Evolutionary conservation across 352 stramenopile species (phyloP), one percentile per base, ranked within the genome.

Genomic region (Phytophthora megakarya): DNA sequence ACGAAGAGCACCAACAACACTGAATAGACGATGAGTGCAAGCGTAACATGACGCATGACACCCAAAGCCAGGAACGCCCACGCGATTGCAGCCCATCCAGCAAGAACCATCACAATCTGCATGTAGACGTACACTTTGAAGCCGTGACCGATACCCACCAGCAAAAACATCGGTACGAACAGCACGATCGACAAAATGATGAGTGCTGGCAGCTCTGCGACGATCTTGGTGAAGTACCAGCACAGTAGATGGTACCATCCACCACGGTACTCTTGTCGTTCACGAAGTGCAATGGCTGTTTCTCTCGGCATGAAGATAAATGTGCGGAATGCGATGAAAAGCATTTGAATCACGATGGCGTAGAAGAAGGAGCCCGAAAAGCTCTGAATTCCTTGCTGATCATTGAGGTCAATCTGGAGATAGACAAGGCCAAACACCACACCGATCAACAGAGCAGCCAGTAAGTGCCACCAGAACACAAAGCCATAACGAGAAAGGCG

Each of bases 311-410:
- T 46, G 21, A 67, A 73, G 3, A 72, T 37, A 30, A 85, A 81
- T 16, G 72, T 66, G 8, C 73, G 73, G 40, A 71, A 78, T 4
- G 73, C 50, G 5, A 51, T 63, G 43, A 73, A 72, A 35, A 90
- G 78, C 39, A 84, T 75, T 33, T 84, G 76, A 15, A 80, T 67
- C 37, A 89, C 64, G 0, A 84, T 49, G 1, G 74, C 23, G 58
- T 81, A 84, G 67, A 86, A 88, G 54, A 86, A 84, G 9, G 61
- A 62, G 21, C 79, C 76, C 1, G 67, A 43, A 43, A 81, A 83
- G 49, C 84, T 82, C 48, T 88, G 79, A 28, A 85, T 80, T 3
- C 79, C 73, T 21, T 84, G 67, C 39, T 83, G 72, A 30, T 72
- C 51, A 22, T 84, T 26, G 9, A 77, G 52, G 9, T 86, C 73